phyloP scores from a whole-genome alignment of 2,329 filamentous ascomycete genomes.

The Clarireedia monteithiana region DNA sequence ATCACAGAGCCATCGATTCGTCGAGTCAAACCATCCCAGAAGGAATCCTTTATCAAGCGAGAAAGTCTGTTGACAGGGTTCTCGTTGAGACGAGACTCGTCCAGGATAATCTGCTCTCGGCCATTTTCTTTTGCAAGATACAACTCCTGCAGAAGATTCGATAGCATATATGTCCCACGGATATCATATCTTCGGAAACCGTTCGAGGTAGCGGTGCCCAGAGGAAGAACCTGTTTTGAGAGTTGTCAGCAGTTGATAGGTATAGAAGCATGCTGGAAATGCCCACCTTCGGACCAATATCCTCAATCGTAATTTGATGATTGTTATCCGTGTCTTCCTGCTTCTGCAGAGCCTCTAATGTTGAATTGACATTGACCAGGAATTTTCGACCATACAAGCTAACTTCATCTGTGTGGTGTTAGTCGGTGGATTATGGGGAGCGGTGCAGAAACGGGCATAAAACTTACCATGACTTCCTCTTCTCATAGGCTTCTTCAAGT shows the following conservation, averaged over 20 bases:
- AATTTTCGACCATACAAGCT: slow-evolving; percentile 67
- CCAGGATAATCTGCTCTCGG: slow-evolving; percentile 80
- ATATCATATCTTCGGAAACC: slow-evolving; percentile 85
- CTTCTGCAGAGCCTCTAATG: slow-evolving; percentile 67
- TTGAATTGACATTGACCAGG: slow-evolving; percentile 78
- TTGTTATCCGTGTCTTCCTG: slow-evolving; percentile 93
- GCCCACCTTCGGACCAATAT: slow-evolving; percentile 77
- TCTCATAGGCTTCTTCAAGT: slow-evolving; percentile 21
- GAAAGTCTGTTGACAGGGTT: slow-evolving; percentile 87
- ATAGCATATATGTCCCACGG: slow-evolving; percentile 93
- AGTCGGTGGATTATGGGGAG: slow-evolving; percentile 7
- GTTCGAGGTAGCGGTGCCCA: slow-evolving; percentile 79
- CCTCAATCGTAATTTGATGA: slow-evolving; percentile 96
- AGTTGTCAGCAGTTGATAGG: not conserved
- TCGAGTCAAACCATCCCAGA: slow-evolving; percentile 87
- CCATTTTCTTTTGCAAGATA: slow-evolving; percentile 87
- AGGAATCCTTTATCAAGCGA: slow-evolving; percentile 79
- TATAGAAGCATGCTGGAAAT: not conserved
- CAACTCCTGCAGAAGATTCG: slow-evolving; percentile 91
- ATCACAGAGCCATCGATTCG: slow-evolving; percentile 85
- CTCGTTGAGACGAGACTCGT: slow-evolving; percentile 86
- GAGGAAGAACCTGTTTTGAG: slow-evolving; percentile 57
- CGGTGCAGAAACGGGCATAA: not conserved
- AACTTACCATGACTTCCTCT: slow-evolving; percentile 28
- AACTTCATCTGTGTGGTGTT: slow-evolving; percentile 56